Conservation (phyloP, 306 rosid species). For the Pyrus communis region DNA sequence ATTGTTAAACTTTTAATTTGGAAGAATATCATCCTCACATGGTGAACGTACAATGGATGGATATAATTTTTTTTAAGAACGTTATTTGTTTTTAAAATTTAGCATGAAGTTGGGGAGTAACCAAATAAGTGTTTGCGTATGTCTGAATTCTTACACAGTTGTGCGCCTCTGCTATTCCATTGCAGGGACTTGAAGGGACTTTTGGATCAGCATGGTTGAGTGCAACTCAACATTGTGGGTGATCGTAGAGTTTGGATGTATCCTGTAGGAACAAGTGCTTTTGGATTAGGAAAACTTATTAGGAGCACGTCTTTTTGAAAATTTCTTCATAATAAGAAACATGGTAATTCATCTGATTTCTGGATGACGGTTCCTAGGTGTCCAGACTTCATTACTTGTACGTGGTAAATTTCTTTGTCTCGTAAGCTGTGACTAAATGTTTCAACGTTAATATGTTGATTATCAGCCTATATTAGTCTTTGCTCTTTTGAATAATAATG, state of each 20-base stretch:
- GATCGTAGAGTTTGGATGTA: conserved; percentile 14
- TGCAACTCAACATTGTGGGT: conserved; percentile 17
- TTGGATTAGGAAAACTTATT: background rate
- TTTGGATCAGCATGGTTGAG: conserved; percentile 31
- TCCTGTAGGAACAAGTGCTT: conserved; percentile 4
- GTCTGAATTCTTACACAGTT: conserved; percentile 15
- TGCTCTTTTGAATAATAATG: background rate
- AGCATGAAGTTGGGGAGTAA: background rate
- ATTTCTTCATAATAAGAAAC: conserved; percentile 2
- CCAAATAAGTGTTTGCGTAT: background rate
- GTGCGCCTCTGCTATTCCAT: conserved; percentile 15
- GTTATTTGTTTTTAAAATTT: background rate
- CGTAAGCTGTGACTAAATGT: background rate
- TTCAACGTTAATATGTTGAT: conserved; percentile 1
- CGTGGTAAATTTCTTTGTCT: background rate
- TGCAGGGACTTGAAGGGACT: conserved; percentile 76
- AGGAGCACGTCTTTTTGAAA: background rate
- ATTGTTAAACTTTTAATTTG: background rate
- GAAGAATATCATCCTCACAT: background rate
- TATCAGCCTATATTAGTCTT: background rate
- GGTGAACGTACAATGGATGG: background rate
- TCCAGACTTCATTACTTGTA: background rate
- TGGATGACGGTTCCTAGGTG: background rate
- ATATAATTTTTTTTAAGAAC: background rate
- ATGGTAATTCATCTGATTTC: background rate